Percentiles rank a stretch among this genome's conserved stretches.
These are phyloP conservation scores for Conticribra weissflogii DNA, from an alignment of 108 stramenopile species.

Conservation along the genomic window DNA sequence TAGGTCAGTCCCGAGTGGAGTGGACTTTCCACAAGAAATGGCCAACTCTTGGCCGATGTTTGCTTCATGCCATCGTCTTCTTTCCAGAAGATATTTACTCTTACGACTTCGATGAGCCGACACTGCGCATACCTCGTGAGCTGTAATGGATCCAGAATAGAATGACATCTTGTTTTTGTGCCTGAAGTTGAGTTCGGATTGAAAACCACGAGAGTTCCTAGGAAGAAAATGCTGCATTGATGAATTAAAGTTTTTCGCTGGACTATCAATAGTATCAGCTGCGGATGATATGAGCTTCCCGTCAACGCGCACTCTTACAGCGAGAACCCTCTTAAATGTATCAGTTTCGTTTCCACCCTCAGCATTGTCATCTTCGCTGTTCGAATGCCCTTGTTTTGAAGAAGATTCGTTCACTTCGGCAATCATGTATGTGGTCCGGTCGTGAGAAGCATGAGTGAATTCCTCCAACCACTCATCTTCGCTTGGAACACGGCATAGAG, in stretches of 20 bases:
- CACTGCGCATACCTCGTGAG: constrained; percentile 86
- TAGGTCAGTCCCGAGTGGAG: constrained; percentile 68
- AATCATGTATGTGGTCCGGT: constrained; percentile 57
- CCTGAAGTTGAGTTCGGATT: constrained; percentile 70
- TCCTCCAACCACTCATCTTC: constrained; percentile 79
- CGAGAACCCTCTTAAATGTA: constrained; percentile 33
- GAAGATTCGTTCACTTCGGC: constrained; percentile 46
- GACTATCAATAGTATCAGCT: constrained; percentile 34
- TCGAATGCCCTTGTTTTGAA: neutral
- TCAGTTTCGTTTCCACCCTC: constrained; percentile 6
- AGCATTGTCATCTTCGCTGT: neutral
- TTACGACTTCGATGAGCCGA: constrained; percentile 79
- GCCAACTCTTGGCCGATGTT: constrained; percentile 63
- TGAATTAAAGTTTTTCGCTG: constrained; percentile 52
- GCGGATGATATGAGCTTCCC: constrained; percentile 69
- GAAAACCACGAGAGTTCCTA: constrained; percentile 67
- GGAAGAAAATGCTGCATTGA: constrained; percentile 78
- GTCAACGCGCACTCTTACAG: constrained; percentile 68
- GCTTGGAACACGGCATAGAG: constrained; percentile 78
- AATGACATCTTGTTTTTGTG: constrained; percentile 62
- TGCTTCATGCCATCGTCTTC: constrained; percentile 47
- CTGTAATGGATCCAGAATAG: constrained; percentile 75
- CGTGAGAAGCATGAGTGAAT: constrained; percentile 55
- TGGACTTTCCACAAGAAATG: constrained; percentile 73
- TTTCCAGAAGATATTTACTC: constrained; percentile 55